Evolutionary conservation across 805 yeast species (phyloP), one percentile per base, ranked within the genome.

Genomic region (Pichia scutulata): DNA sequence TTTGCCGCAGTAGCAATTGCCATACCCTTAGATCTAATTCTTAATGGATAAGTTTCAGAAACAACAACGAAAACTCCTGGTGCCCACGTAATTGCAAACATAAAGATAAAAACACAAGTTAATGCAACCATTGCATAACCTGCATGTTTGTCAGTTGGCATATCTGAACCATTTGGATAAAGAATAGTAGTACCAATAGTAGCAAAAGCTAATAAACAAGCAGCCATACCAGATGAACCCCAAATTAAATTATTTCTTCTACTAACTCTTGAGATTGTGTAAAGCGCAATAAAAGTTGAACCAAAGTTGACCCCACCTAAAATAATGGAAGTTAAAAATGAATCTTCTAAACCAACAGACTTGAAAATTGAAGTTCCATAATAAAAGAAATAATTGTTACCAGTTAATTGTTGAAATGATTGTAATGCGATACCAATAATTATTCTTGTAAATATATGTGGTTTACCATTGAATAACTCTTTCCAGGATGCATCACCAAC

Each of bases 71-170:
- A 83, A 39, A 81, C 78, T 55, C 82, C 81, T 47, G 89, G 87
- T 36, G 87, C 89, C 82, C 87, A 81, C 7, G 88, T 80, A 23
- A 80, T 73, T 5, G 89, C 89, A 63, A 84, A 84, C 61, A 72
- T 77, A 66, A 80, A 70, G 51, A 84, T 78, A 68, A 74, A 84
- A 44, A 81, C 59, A 67, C 87, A 81, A 6, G 87, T 75, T 48
- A 82, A 70, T 56, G 74, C 72, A 59, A 84, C 80, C 86, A 84
- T 79, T 12, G 73, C 77, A 52, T 69, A 60, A 56, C 86, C 86
- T 44, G 80, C 76, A 48, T 79, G 70, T 55, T 69, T 72, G 43
- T 76, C 66, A 26, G 76, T 58, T 44, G 63, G 57, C 40, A 66
- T 65, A 58, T 66, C 70, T 55, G 64, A 67, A 21, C 73, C 73